A percentile compares a stretch with the other conserved stretches of the same genome.
These are phyloP conservation scores for Dothidotthia symphoricarpi DNA, from an alignment of 2,329 filamentous ascomycete genomes.

Conservation along the genomic window DNA sequence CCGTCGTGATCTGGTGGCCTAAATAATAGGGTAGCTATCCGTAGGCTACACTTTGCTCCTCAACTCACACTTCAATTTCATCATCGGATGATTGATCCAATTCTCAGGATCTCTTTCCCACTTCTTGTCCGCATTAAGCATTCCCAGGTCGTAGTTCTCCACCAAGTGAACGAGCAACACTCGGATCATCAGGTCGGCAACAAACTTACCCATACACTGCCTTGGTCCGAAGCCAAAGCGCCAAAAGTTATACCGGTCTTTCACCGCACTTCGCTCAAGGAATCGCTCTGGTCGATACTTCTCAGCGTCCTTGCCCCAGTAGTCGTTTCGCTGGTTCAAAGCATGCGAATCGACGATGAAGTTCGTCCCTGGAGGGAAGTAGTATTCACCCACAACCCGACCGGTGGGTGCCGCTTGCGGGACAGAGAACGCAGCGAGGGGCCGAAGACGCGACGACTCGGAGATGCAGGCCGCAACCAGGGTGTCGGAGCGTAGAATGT, in stretches of 20 bases:
- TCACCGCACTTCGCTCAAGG: conserved; percentile 4
- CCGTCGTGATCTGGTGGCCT: too few relatives aligned
- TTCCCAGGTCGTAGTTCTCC: too few relatives aligned
- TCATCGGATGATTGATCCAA: too few relatives aligned
- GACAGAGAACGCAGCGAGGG: conserved; percentile 44
- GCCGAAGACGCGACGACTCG: conserved; percentile 44
- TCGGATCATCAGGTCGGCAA: conserved; percentile 33
- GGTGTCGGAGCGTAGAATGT: conserved; percentile 16
- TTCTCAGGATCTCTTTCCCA: too few relatives aligned
- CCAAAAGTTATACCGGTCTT: conserved; percentile 43
- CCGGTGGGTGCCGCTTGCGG: conserved; percentile 42
- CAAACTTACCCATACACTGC: conserved; percentile 46
- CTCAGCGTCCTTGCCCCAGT: conserved; percentile 43
- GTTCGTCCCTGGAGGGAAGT: conserved; percentile 39
- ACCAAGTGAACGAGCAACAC: not conserved
- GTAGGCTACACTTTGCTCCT: too few relatives aligned
- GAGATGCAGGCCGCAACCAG: conserved; percentile 32
- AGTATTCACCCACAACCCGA: conserved; percentile 14
- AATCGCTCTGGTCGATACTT: conserved; percentile 35
- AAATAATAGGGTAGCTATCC: too few relatives aligned
- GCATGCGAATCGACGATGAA: conserved; percentile 48
- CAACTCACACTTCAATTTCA: too few relatives aligned
- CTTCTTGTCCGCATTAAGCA: too few relatives aligned
- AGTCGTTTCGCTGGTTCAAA: conserved; percentile 43
- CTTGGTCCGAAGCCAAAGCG: conserved; percentile 48